These are phyloP conservation scores for Voacanga thouarsii DNA, from an alignment of 257 asterid species.

Conservation along the genomic window DNA sequence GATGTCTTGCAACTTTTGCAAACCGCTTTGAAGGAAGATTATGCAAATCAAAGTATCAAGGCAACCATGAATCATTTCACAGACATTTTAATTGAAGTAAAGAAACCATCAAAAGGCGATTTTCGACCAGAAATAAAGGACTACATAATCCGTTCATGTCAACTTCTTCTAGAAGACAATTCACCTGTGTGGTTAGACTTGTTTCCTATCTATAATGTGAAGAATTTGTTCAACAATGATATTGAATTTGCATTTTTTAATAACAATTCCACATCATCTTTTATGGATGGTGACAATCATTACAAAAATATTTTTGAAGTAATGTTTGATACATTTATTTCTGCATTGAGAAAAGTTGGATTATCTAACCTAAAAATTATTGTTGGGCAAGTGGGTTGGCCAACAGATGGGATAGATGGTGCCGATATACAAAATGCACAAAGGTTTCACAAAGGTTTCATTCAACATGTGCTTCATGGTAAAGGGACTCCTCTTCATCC, in stretches of 20 bases:
- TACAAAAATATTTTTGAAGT: slow-evolving; percentile 67
- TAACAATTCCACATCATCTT: slow-evolving; percentile 36
- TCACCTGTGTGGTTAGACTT: slow-evolving; percentile 63
- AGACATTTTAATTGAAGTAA: not conserved
- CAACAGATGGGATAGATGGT: slow-evolving; percentile 53
- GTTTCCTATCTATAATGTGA: slow-evolving; percentile 59
- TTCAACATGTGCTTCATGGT: slow-evolving; percentile 38
- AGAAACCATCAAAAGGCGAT: slow-evolving; percentile 53
- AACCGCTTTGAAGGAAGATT: not conserved
- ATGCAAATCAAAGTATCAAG: not conserved
- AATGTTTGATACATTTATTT: slow-evolving; percentile 51
- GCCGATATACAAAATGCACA: slow-evolving; percentile 40
- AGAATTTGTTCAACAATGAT: slow-evolving; percentile 35
- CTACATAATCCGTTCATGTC: slow-evolving; percentile 34
- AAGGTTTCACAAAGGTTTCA: slow-evolving; percentile 54
- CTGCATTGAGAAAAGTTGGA: slow-evolving; percentile 42
- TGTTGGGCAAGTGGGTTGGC: slow-evolving; percentile 79
- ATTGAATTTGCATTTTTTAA: slow-evolving; percentile 63
- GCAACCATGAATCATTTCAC: slow-evolving; percentile 3
- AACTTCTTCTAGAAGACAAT: slow-evolving; percentile 32
- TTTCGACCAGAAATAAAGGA: slow-evolving; percentile 47
- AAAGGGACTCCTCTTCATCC: slow-evolving; percentile 66
- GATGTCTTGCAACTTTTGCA: not conserved
- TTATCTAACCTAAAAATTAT: slow-evolving; percentile 28
- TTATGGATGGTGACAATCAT: slow-evolving; percentile 35